Percentiles rank a stretch among this genome's conserved stretches.
Evolutionary conservation across 1,139 yeast species (phyloP).

Genomic region (Candida neerlandica): DNA sequence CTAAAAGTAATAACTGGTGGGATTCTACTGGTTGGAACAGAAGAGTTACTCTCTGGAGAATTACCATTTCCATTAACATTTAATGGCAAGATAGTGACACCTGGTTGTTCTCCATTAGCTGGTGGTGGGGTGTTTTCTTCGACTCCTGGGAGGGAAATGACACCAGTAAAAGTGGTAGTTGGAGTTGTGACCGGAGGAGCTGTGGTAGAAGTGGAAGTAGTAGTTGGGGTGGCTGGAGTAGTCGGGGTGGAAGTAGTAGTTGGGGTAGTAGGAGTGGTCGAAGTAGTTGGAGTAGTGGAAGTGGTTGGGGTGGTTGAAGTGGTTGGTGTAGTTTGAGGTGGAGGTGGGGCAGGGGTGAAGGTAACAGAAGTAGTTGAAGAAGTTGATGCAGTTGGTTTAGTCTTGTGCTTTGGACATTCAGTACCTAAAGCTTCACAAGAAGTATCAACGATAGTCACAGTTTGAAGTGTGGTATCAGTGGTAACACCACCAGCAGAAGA

Average conservation of each 20-base stretch:
- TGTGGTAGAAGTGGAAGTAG: background rate
- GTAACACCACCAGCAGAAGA: background rate
- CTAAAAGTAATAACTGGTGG: background rate
- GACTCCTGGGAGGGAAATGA: background rate
- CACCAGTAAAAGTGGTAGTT: background rate
- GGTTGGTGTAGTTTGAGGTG: background rate
- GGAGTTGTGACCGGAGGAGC: background rate
- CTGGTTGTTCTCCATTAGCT: background rate
- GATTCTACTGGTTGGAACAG: background rate
- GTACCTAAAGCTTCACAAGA: background rate
- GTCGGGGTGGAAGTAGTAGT: background rate
- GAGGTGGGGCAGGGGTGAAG: background rate
- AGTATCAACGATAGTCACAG: background rate
- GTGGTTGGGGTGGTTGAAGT: background rate
- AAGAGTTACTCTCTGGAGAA: background rate
- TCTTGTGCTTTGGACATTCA: background rate
- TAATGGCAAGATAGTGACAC: background rate
- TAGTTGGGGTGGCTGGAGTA: background rate
- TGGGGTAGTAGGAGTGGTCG: background rate
- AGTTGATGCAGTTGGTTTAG: background rate
- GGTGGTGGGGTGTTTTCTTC: background rate
- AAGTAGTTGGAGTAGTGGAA: background rate
- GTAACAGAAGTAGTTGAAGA: background rate
- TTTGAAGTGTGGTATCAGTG: background rate
- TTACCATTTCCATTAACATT: background rate